phyloP scores from a whole-genome alignment of 805 yeast genomes.

The Groenewaldozyma tartarivorans region DNA sequence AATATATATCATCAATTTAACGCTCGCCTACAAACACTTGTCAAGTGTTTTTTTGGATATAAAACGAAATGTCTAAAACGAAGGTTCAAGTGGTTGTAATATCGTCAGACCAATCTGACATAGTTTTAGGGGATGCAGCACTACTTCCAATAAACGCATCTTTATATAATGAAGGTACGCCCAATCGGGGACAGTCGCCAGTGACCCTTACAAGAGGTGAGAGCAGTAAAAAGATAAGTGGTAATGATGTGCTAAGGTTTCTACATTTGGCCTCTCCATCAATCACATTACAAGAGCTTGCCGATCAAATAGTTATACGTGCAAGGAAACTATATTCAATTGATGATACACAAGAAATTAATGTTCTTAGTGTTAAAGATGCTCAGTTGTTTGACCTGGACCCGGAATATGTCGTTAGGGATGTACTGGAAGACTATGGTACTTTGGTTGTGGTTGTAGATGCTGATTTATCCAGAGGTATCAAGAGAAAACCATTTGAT shows the following conservation, averaged over 20 bases:
- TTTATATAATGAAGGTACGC: too few species aligned
- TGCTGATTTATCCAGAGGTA: background rate
- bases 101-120: too few species aligned
- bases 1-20: too few species aligned
- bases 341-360: conserved; percentile 40
- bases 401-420: conserved; percentile 60
- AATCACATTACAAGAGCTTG: conserved; percentile 39
- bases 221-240: too few species aligned
- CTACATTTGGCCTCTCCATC: conserved; percentile 50
- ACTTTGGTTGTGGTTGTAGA: conserved; percentile 23
- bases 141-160: too few species aligned
- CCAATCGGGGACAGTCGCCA: too few species aligned
- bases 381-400: conserved; percentile 62
- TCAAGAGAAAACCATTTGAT: background rate
- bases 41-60: too few species aligned
- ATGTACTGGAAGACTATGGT: conserved; percentile 48
- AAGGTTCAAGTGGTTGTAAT: too few species aligned
- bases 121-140: too few species aligned
- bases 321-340: conserved; percentile 45
- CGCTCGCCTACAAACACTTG: too few species aligned
- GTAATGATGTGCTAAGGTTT: conserved; percentile 40
- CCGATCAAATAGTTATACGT: conserved; percentile 45
- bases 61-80: too few species aligned
- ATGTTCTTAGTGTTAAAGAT: conserved; percentile 57
- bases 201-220: too few species aligned